phyloP scores from a whole-genome alignment of 2,329 filamentous ascomycete genomes.

The Venturia carpophila region DNA sequence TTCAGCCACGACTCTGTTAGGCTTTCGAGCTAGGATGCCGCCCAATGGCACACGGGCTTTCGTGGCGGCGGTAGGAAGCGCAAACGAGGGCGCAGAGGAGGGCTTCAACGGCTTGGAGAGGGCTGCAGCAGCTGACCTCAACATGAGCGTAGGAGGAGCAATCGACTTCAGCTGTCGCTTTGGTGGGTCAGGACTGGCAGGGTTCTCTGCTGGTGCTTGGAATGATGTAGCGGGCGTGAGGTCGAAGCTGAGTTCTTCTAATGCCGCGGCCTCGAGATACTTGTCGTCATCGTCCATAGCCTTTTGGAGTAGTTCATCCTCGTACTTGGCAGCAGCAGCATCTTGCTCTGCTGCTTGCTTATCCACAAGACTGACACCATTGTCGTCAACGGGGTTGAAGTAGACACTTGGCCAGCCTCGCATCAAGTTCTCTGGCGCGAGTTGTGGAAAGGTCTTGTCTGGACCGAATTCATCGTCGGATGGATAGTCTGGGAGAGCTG shows the following conservation, averaged over 20 bases:
- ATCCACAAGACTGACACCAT: not conserved
- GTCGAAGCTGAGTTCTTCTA: slow-evolving; percentile 9
- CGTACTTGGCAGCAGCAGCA: not conserved
- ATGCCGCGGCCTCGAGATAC: slow-evolving; percentile 8
- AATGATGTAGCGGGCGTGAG: not conserved
- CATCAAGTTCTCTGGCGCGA: slow-evolving; percentile 17
- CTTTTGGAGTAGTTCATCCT: slow-evolving; percentile 8
- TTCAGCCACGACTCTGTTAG: not conserved
- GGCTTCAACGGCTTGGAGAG: slow-evolving; percentile 5
- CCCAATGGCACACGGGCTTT: slow-evolving; percentile 11
- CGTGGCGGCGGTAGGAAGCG: slow-evolving; percentile 13
- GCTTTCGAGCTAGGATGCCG: slow-evolving; percentile 4
- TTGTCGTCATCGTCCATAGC: slow-evolving; percentile 10
- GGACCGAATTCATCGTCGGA: slow-evolving; percentile 23
- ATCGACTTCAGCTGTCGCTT: slow-evolving; percentile 1
- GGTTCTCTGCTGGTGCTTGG: slow-evolving; percentile 6
- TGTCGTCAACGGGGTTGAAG: slow-evolving; percentile 16
- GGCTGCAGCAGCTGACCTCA: slow-evolving; percentile 11
- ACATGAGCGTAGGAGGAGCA: slow-evolving; percentile 13
- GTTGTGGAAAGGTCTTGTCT: slow-evolving; percentile 20
- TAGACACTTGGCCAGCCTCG: slow-evolving; percentile 18
- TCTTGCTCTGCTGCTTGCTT: slow-evolving; percentile 9
- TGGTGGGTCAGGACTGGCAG: not conserved
- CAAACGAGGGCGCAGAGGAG: not conserved
- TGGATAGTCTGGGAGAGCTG: slow-evolving; percentile 28